A percentile compares a stretch with the other conserved stretches of the same genome.
Evolutionary conservation across 2,329 filamentous ascomycete species (phyloP).

Genomic region (Sordariomycetes sp.): DNA sequence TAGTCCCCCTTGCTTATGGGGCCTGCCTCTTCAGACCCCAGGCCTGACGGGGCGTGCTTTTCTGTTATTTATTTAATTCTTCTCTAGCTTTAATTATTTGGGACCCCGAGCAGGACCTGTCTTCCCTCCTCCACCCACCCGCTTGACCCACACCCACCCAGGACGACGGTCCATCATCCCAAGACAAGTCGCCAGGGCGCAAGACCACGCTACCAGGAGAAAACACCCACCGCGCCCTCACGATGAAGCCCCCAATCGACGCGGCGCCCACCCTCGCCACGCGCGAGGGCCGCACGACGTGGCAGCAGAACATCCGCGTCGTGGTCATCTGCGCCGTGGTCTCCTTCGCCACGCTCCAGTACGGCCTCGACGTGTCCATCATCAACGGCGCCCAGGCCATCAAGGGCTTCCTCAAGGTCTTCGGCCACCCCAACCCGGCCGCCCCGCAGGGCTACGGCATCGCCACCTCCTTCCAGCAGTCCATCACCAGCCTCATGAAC

Average conservation of each 20-base stretch:
- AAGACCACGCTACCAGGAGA: too few relatives aligned
- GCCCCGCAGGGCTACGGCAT: constrained; percentile 4
- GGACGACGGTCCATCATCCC: too few relatives aligned
- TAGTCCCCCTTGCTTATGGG: too few relatives aligned
- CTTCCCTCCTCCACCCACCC: too few relatives aligned
- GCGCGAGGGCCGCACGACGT: constrained; percentile 3
- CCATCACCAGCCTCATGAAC: constrained; percentile 8
- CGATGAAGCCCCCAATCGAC: background rate
- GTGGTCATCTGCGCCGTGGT: constrained; percentile 1
- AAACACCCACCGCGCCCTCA: background rate
- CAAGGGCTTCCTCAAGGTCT: constrained; percentile 4
- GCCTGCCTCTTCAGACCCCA: too few relatives aligned
- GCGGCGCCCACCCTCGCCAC: constrained; percentile 1
- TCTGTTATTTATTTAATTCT: too few relatives aligned
- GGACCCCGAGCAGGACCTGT: too few relatives aligned
- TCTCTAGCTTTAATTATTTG: too few relatives aligned
- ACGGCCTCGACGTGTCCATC: constrained; percentile 4
- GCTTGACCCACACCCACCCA: too few relatives aligned
- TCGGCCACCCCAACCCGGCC: constrained; percentile 1
- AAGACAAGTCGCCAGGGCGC: background rate
- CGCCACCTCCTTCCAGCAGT: constrained; percentile 3
- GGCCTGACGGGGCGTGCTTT: too few relatives aligned
- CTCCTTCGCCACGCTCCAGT: constrained; percentile 3
- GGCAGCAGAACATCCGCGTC: constrained; percentile 1
- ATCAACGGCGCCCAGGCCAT: constrained; percentile 5